phyloP scores from a whole-genome alignment of 2,329 filamentous ascomycete species.

The Phyllosticta citrichinensis region DNA sequence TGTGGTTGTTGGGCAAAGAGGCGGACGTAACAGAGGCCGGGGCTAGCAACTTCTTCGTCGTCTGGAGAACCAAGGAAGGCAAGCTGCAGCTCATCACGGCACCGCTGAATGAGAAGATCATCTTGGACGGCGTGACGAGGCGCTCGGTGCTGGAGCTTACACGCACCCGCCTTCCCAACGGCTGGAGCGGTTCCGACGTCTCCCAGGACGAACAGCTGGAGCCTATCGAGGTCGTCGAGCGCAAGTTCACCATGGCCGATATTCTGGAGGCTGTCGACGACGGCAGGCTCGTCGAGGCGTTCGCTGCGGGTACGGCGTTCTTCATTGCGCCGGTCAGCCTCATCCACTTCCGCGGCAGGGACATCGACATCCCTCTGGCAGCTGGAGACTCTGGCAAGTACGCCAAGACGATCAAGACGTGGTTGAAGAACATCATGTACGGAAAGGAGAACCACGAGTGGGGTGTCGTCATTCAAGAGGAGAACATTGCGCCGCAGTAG shows the following conservation, averaged over 20 bases:
- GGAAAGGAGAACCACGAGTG: slow-evolving; percentile 37
- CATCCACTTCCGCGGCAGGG: slow-evolving; percentile 36
- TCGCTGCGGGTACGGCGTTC: slow-evolving; percentile 73
- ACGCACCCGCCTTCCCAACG: slow-evolving; percentile 46
- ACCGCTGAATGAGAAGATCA: slow-evolving; percentile 70
- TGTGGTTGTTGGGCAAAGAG: slow-evolving; percentile 82
- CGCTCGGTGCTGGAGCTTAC: slow-evolving; percentile 68
- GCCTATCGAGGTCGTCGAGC: slow-evolving; percentile 62
- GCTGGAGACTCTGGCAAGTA: slow-evolving; percentile 34
- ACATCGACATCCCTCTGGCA: slow-evolving; percentile 32
- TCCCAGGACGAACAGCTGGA: slow-evolving; percentile 22
- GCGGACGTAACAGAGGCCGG: slow-evolving; percentile 81
- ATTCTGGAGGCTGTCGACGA: slow-evolving; percentile 61
- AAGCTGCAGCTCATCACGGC: slow-evolving; percentile 68
- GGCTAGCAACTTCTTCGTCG: slow-evolving; percentile 82
- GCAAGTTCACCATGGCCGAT: slow-evolving; percentile 72
- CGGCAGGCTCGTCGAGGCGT: slow-evolving; percentile 71
- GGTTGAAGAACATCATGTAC: slow-evolving; percentile 42
- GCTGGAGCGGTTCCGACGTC: slow-evolving; percentile 15
- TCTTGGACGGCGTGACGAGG: slow-evolving; percentile 82
- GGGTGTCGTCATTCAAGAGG: slow-evolving; percentile 36
- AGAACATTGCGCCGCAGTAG: slow-evolving; percentile 6
- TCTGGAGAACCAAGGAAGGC: slow-evolving; percentile 60
- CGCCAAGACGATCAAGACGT: slow-evolving; percentile 33
- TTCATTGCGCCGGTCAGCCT: slow-evolving; percentile 38